Base-by-base conservation (phyloP, 2,329 filamentous ascomycete genomes). In the Phoma sp. region DNA sequence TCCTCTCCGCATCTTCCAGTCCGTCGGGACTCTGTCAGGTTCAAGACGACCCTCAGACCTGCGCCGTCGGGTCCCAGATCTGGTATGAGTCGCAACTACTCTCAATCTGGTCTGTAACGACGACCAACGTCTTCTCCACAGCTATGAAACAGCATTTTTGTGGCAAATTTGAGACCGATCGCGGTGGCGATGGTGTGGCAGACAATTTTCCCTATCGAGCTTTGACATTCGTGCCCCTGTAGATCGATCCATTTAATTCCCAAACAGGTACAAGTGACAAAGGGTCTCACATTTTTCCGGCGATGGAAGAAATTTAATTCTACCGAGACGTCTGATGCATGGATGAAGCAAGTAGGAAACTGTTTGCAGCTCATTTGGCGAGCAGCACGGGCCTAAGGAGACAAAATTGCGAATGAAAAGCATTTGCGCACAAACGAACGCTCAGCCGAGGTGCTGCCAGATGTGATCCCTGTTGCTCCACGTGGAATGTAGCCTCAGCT, bases 341-440 rank as follows among this genome's bases (percentile, higher is more conserved):
- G 53, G 53, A 34, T 56, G 42, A 42, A 56, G 53, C 40, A 60
- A 39, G 53, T 38, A 53, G 42, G 32, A 50, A n/a, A 14, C 30
- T 47, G 43, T 23, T 37, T 47, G 36, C 25, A 38, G 42, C 40
- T 56, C 36, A 58, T 58, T 54, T 56, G 53, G 60, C 55, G 45
- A 46, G 60, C 48, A 42, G 56, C 57, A 66, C 57, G 60, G 62
- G 52, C 33, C 32, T 50, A 54, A 57, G 59, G 56, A 59, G 55
- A 64, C 57, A 64, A 64, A 54, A 63, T 66, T 66, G 59, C 63
- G 64, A 64, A 67, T 64, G 53, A 60, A 59, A 66, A 64, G 60
- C 57, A 42, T 15, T 21, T 12, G 42, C 30, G 21, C 29, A 20
- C 33, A 65, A 67, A 64, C 60, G 52, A 59, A 47, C 55, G 57